Conservation (phyloP, 2,329 filamentous ascomycete species). For the Cercospora berteroae region DNA sequence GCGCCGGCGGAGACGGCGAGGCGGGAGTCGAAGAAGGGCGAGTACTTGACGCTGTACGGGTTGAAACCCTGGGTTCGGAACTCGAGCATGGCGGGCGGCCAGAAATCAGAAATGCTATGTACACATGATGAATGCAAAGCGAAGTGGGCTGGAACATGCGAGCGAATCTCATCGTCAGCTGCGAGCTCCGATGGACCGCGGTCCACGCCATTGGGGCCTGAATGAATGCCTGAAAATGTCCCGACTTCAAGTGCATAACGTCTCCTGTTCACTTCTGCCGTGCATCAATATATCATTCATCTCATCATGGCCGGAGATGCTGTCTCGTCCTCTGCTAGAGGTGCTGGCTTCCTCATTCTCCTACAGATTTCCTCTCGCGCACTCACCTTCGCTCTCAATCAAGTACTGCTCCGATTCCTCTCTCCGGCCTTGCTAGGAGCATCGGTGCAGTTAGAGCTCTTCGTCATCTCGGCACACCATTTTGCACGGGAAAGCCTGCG, state of each 20-base stretch:
- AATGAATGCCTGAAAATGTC: neutral
- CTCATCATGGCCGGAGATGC: conserved; percentile 33
- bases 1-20: conserved; percentile 87
- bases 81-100: conserved; percentile 57
- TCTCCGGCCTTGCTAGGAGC: conserved; percentile 82
- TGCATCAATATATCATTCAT: neutral
- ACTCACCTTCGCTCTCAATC: conserved; percentile 88
- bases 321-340: conserved; percentile 57
- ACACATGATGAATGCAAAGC: conserved; percentile 2
- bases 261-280: conserved; percentile 3
- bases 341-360: conserved; percentile 80
- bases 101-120: neutral
- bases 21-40: conserved; percentile 93
- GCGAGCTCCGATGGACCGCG: neutral
- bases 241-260: neutral
- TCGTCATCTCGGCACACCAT: conserved; percentile 88
- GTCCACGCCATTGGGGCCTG: neutral
- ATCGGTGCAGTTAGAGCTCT: conserved; percentile 87
- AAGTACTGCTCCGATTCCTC: conserved; percentile 81
- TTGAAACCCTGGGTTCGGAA: conserved; percentile 93
- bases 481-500: conserved; percentile 89
- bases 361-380: conserved; percentile 85
- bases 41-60: conserved; percentile 96
- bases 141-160: neutral
- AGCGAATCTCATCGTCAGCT: neutral